These are phyloP conservation scores for Candida sojae DNA, from an alignment of 1,139 yeast species.

Conservation along the genomic window DNA sequence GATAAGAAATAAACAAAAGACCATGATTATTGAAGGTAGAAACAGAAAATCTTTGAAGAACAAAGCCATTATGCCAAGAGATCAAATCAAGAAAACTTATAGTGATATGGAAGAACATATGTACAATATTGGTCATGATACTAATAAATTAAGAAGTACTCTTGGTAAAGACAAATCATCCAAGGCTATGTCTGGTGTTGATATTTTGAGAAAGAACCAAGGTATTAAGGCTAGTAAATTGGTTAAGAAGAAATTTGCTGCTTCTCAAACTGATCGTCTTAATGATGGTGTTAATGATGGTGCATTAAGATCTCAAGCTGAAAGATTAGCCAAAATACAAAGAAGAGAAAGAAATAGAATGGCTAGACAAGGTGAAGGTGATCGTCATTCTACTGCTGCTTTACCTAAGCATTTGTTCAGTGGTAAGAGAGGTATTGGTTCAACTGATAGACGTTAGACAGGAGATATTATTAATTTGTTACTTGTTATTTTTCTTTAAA, in stretches of 20 bases:
- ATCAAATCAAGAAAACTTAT: slow-evolving; percentile 74
- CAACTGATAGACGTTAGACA: slow-evolving; percentile 67
- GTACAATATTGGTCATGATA: slow-evolving; percentile 88
- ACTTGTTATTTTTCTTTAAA: too few relatives aligned
- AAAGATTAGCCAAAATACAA: slow-evolving; percentile 81
- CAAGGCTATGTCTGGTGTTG: slow-evolving; percentile 66
- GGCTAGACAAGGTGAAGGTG: slow-evolving; percentile 96
- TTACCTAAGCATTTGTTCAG: slow-evolving; percentile 92
- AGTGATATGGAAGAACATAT: slow-evolving; percentile 85
- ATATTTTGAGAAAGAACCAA: slow-evolving; percentile 62
- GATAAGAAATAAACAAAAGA: slow-evolving; percentile 94
- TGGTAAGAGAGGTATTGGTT: slow-evolving; percentile 96
- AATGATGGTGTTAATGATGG: slow-evolving; percentile 86
- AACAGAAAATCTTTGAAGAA: slow-evolving; percentile 85
- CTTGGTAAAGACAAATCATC: slow-evolving; percentile 44
- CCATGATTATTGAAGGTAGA: slow-evolving; percentile 87
- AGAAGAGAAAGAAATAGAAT: slow-evolving; percentile 92
- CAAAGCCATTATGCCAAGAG: slow-evolving; percentile 91
- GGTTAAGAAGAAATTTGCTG: slow-evolving; percentile 48
- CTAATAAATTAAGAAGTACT: slow-evolving; percentile 57
- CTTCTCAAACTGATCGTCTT: slow-evolving; percentile 75
- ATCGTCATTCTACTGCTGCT: slow-evolving; percentile 82
- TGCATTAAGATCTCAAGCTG: slow-evolving; percentile 81
- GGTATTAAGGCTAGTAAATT: slow-evolving; percentile 45
- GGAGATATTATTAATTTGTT: too few relatives aligned